phyloP scores from a whole-genome alignment of 73 alveolate species.

The Symbiodinium natans region DNA sequence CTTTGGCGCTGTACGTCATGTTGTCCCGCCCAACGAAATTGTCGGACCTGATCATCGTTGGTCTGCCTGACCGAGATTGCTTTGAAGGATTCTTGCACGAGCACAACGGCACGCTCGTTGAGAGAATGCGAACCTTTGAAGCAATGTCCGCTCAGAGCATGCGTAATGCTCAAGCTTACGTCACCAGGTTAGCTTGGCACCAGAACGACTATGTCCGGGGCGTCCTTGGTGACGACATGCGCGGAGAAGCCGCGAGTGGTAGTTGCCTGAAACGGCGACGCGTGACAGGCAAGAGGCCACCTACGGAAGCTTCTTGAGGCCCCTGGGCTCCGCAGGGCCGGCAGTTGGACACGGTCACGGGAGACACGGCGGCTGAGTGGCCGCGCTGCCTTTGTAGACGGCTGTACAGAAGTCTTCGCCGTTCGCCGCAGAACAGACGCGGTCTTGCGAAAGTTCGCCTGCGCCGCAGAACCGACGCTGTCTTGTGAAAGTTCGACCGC shows the following conservation, averaged over 20 bases:
- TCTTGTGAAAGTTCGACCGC: too few species aligned
- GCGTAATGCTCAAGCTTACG: neutral
- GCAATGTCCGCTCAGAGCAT: neutral
- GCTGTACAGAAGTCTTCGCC: too few species aligned
- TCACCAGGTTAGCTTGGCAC: neutral
- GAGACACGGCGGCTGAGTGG: too few species aligned
- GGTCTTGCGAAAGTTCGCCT: too few species aligned
- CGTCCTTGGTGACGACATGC: neutral
- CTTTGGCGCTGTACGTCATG: constrained; percentile 10
- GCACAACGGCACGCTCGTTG: neutral
- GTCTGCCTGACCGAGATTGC: neutral
- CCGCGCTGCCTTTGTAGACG: too few species aligned
- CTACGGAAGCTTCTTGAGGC: neutral
- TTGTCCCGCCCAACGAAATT: neutral
- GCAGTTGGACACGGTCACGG: too few species aligned
- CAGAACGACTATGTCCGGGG: neutral
- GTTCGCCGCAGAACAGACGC: too few species aligned
- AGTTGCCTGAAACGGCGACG: neutral
- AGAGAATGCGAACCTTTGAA: neutral
- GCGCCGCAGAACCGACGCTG: too few species aligned
- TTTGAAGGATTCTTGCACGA: neutral
- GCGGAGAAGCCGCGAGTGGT: neutral
- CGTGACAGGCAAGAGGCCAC: neutral
- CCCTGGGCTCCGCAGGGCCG: too few species aligned
- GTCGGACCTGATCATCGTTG: neutral